Evolutionary conservation across 140 eudicot species (phyloP), one percentile per base, ranked within the genome.

Genomic region (Stevia rebaudiana): DNA sequence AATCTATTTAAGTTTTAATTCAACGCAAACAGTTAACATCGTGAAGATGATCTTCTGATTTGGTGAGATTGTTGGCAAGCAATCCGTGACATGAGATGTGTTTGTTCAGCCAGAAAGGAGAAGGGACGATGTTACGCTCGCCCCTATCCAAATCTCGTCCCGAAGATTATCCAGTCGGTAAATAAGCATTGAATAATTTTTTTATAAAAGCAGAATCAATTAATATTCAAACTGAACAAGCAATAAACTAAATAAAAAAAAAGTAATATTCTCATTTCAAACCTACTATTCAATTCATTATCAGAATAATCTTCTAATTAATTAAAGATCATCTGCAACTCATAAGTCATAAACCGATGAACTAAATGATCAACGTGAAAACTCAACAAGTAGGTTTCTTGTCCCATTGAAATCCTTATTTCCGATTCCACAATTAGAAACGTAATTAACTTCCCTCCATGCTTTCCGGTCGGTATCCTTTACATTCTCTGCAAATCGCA

Each of bases 401-500:
- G 47, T 28, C 12, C 54, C 41, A 47, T 24, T 49, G 9, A 66
- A 23, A 13, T 74, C 46, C 28, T 3, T 47, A 23, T 46, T 46
- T 47, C 28, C 44, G 23, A 16, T 12, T 10, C 56, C 64, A 41
- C 80, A 55, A 55, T 30, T 28, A 13, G 42, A 55, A 55, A 6
- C 40, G 5, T 30, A 30, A 4, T n/a, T 13, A 2, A 24, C 62
- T 5, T 53, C 39, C 37, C 40, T 25, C 39, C 8, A 53, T 25
- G 21, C 28, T 25, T 24, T 53, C 10, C 19, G 36, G 19, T 53
- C 37, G 6, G 11, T 6, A 30, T 55, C 36, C 19, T 12, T 30
- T 3, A 30, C 62, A 28, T 36, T 58, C 22, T 80, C 83, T 0
- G 83, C 81, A 54, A 83, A 83, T 25, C 79, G 77, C 18, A 83